Base-by-base conservation (phyloP, 495 filamentous ascomycete species). In the Venustampulla echinocandica region DNA sequence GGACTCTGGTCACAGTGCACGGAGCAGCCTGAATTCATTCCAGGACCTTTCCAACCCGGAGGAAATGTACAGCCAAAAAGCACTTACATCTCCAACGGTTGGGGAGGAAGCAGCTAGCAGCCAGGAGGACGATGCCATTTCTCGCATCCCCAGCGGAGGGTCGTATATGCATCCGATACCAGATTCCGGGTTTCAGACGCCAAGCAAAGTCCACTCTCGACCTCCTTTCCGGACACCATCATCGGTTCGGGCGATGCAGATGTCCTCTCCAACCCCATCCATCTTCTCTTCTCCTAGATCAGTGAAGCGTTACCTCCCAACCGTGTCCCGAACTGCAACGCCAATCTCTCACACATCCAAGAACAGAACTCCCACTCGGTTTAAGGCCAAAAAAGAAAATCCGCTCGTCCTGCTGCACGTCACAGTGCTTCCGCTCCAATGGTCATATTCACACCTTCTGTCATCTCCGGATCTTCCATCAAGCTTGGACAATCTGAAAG, bases 351-450 rank as follows among this genome's bases (percentile, higher is more conserved):
- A 46, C 18, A 42, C 0, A 17, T 53, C 51, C 11, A 46, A 45
- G 14, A 81, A 77, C 53, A 75, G 71, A 42, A 78, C 69, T 18
- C 74, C 68, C 10, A 61, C 63, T 14, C 62, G 65, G 14, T 71
- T 74, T 46, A 73, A 64, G 64, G 14, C 37, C 9, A 57, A 42
- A 49, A 66, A 63, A 51, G 63, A 71, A 59, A 68, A 76, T 14
- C 90, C 90, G 1, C 77, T 97, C 6, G 85, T 95, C 3, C 71
- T 96, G 6, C 71, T 97, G 1, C 90, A 97, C 54, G 84, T 90
- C 42, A 95, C 85, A 0, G 63, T 95, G 1, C 73, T 95, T 1
- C 81, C 86, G 0, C 66, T 86, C 9, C 74, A 79, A 1, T 81
- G 82, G 49, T 71, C 78, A 0, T 89, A 87, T 54, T 76, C 84